Evolutionary conservation across 2,329 filamentous ascomycete species (phyloP), one percentile per base, ranked within the genome.

Genomic region (Stachybotrys echinatus): DNA sequence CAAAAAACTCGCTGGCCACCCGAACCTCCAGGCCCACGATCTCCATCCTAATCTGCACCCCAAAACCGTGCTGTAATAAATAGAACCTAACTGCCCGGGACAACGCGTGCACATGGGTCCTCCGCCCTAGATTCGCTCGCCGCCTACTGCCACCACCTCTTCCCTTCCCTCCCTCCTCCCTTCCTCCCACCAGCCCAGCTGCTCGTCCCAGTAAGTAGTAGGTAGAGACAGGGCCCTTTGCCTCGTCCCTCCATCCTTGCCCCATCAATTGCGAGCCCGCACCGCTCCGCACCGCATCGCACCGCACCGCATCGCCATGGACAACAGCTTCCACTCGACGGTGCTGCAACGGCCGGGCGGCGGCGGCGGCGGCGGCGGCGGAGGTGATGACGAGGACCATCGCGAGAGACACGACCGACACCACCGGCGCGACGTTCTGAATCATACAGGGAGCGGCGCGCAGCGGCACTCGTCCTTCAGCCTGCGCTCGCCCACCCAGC

Each of bases 261-360:
- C 49, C 45, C 37, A n/a, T 20, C 17, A 18, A 20, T n/a, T 34
- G 27, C 27, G 27, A 34, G 2, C 27, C 5, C 10, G 52, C 38
- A 47, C 12, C 44, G 23, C 38, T 50, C 34, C n/a, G 42, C 39
- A 19, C 44, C 23, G 22, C 22, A 21, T n/a, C n/a, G n/a, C n/a
- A 43, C 47, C 45, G 38, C 49, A 48, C 39, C 47, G 31, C 58
- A 54, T 47, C 51, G 49, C 43, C 52, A 77, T 76, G 73, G 73
- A 77, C 50, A 68, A 68, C 56, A 70, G 70, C 59, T 79, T 76
- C 56, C 73, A 67, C 55, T 76, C 76, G 54, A 76, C 73, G 45
- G 73, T 77, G 60, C 66, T 78, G 64, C 74, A 74, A 59, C 72
- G 67, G 54, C 72, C 70, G 54, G 62, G 65, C 62, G 68, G 66